These are phyloP conservation scores for Leccinum solheimii DNA, from an alignment of 1,284 basidiomycete genomes.

Conservation along the genomic window DNA sequence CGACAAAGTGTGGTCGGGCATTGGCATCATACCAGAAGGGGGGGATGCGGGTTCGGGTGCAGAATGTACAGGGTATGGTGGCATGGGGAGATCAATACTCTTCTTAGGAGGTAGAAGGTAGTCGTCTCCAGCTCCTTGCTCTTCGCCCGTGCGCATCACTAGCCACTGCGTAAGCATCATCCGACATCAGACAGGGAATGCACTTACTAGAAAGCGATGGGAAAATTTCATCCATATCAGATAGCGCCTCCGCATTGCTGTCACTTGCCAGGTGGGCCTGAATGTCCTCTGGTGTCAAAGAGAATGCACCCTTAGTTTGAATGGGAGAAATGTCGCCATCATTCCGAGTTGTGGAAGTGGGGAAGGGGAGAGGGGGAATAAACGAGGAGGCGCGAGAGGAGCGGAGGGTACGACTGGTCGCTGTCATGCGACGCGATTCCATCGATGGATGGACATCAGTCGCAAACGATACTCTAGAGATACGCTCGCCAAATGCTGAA, in stretches of 20 bases:
- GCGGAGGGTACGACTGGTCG: constrained; percentile 49
- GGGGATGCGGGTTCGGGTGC: constrained; percentile 38
- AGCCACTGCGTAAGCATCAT: constrained; percentile 8
- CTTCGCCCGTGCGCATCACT: constrained; percentile 66
- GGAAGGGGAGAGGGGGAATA: constrained; percentile 53
- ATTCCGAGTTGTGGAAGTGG: constrained; percentile 27
- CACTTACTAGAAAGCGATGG: constrained; percentile 62
- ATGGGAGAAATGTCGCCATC: constrained; percentile 58
- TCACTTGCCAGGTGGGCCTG: constrained; percentile 38
- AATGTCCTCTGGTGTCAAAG: constrained; percentile 70
- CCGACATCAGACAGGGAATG: background rate
- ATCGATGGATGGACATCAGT: constrained; percentile 62
- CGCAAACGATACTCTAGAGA: constrained; percentile 73
- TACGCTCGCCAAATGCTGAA: constrained; percentile 43
- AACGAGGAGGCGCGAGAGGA: constrained; percentile 48
- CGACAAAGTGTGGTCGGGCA: constrained; percentile 52
- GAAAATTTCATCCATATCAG: constrained; percentile 55
- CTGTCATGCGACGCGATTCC: constrained; percentile 54
- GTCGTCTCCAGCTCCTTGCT: constrained; percentile 39
- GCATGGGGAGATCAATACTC: constrained; percentile 32
- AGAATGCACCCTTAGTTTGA: constrained; percentile 65
- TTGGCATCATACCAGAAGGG: constrained; percentile 46
- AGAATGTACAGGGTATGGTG: constrained; percentile 36
- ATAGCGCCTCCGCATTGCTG: constrained; percentile 15
- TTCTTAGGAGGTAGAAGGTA: constrained; percentile 39